Evolutionary conservation across 2,329 filamentous ascomycete species (phyloP), one percentile per base, ranked within the genome.

Genomic region (Ophiostoma perfectum): DNA sequence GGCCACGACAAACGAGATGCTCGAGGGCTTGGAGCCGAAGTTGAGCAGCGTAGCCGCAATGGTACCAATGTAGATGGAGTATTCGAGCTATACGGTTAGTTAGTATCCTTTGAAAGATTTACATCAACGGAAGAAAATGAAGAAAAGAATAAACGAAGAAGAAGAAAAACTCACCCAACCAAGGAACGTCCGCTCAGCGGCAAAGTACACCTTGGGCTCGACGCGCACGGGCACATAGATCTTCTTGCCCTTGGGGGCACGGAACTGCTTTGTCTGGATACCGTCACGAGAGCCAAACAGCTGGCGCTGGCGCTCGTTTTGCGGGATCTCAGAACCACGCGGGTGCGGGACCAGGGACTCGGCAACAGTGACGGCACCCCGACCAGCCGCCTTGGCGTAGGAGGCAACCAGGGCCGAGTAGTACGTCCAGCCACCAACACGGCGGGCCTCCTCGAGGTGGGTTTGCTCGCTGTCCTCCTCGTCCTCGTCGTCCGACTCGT

Each of bases 201-300:
- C 95, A 76, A 99, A 97, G 78, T 93, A 97, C 66, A 99, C 95
- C 80, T 99, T 99, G 45, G 95, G 95, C 78, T 99, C 95, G 45
- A 99, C 93, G 65, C 95, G 88, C 68, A 98, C 90, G 14, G 94
- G 94, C 38, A 99, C 95, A 75, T 98, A 94, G 70, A 99, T 98
- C 78, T 91, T 91, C 86, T 93, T 94, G 67, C 91, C 91, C 77
- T 87, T 88, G 12, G 91, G 91, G 8, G 91, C 90, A 76, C 87
- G 89, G 80, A 93, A 87, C 73, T 80, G 83, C 77, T 83, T 85
- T 42, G 78, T 81, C 71, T 84, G 82, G 39, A 88, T 82, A 79
- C 88, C 74, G 74, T 83, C 78, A 65, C 69, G 66, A n/a, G 78
- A 75, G 6, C 85, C 85, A 52, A 88, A 85, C 11, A 87, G 80